Percentiles rank a stretch among this genome's conserved stretches.
Evolutionary conservation across 2,329 filamentous ascomycete species (phyloP).

Genomic region (Alternaria sp.): DNA sequence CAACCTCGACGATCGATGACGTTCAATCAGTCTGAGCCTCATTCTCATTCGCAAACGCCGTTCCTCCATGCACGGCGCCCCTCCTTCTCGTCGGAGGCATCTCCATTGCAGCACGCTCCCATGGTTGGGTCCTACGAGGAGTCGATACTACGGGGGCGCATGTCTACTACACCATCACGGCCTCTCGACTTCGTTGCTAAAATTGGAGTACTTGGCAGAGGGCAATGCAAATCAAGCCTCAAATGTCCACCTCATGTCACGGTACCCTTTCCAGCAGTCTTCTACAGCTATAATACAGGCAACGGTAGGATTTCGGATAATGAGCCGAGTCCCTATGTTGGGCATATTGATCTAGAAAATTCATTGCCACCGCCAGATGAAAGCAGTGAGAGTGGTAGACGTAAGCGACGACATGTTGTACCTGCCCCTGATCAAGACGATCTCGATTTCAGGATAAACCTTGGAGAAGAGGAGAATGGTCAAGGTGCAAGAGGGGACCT

Average conservation of each 20-base stretch:
- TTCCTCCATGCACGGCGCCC: constrained; percentile 67
- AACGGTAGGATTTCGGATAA: constrained; percentile 76
- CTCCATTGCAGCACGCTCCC: constrained; percentile 85
- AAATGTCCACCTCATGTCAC: constrained; percentile 90
- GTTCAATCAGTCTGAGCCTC: constrained; percentile 55
- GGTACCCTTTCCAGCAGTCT: constrained; percentile 91
- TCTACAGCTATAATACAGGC: constrained; percentile 87
- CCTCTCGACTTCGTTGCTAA: constrained; percentile 93
- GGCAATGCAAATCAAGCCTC: constrained; percentile 85
- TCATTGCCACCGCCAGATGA: constrained; percentile 67
- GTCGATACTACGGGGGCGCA: constrained; percentile 90
- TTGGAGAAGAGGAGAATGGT: constrained; percentile 25
- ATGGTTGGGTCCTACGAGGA: constrained; percentile 99
- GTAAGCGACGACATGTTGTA: constrained; percentile 48
- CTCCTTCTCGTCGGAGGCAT: constrained; percentile 77
- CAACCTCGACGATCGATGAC: constrained; percentile 79
- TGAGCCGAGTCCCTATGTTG: constrained; percentile 94
- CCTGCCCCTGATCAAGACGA: constrained; percentile 38
- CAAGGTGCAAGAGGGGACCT: constrained; percentile 43
- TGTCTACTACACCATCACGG: constrained; percentile 95
- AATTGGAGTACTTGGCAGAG: constrained; percentile 90
- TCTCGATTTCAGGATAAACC: constrained; percentile 31
- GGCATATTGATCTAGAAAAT: constrained; percentile 89
- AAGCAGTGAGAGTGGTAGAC: constrained; percentile 51
- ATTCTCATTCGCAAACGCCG: constrained; percentile 56